Percentiles rank a stretch among this genome's conserved stretches.
Evolutionary conservation across 306 rosid species (phyloP).

Genomic region (Vachellia pachyceras): DNA sequence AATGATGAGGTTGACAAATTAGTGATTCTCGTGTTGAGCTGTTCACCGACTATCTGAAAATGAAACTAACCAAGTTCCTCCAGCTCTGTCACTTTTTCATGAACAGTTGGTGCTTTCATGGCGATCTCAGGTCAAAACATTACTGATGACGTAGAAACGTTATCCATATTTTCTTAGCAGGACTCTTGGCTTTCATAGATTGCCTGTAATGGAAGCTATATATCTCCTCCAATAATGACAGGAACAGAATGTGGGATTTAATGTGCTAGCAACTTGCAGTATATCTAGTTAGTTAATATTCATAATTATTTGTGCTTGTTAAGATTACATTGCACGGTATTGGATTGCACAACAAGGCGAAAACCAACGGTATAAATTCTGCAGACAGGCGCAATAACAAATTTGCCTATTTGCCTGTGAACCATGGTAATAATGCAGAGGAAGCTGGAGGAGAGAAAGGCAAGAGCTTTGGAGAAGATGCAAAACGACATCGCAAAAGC

Average conservation of each 20-base stretch:
- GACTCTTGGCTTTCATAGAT: constrained; percentile 5
- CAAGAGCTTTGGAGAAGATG: constrained; percentile 88
- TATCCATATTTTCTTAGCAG: background rate
- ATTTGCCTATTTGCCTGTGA: background rate
- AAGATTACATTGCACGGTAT: background rate
- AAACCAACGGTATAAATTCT: constrained; percentile 15
- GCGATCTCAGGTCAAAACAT: constrained; percentile 15
- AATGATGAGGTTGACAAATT: background rate
- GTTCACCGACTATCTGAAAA: background rate
- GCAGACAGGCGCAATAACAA: background rate
- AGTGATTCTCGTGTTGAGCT: background rate
- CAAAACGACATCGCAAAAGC: constrained; percentile 87
- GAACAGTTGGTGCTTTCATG: background rate
- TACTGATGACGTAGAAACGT: background rate
- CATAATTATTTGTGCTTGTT: background rate
- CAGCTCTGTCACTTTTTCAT: background rate
- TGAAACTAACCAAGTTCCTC: constrained; percentile 1
- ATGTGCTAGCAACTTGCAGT: constrained; percentile 8
- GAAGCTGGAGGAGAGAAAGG: constrained; percentile 91
- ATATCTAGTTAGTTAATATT: constrained; percentile 6
- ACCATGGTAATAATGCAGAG: constrained; percentile 59
- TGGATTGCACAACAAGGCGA: background rate
- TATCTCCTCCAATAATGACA: background rate
- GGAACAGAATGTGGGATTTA: background rate
- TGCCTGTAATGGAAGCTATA: constrained; percentile 27